Conservation (phyloP, 2,329 filamentous ascomycete genomes). For the Dothiorella sarmentorum region DNA sequence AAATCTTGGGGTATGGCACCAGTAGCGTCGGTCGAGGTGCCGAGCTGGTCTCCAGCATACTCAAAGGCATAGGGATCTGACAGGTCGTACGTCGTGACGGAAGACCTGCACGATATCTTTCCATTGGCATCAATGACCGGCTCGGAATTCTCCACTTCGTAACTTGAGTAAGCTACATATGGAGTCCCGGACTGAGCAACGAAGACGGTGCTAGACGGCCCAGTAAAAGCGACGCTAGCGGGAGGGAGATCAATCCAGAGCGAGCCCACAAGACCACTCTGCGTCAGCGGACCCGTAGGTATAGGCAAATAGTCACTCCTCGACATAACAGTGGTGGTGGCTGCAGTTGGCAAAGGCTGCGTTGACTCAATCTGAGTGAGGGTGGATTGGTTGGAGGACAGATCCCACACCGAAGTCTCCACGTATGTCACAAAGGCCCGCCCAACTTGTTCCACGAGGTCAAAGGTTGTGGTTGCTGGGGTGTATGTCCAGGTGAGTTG, state of each 20-base stretch:
- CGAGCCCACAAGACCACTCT: conserved; percentile 22
- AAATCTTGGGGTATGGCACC: conserved; percentile 37
- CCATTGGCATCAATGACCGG: conserved; percentile 27
- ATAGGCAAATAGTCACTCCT: conserved; percentile 25
- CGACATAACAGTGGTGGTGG: conserved; percentile 30
- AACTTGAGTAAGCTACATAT: conserved; percentile 43
- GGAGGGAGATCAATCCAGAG: conserved; percentile 23
- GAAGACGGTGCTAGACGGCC: conserved; percentile 23
- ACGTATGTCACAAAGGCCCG: conserved; percentile 23
- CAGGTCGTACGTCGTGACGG: conserved; percentile 36
- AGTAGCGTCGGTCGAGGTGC: conserved; percentile 27
- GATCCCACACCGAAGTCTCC: conserved; percentile 17
- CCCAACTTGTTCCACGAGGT: conserved; percentile 30
- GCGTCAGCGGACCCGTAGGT: conserved; percentile 25
- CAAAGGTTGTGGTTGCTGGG: conserved; percentile 29
- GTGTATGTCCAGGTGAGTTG: conserved; percentile 28
- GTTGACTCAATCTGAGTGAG: not conserved
- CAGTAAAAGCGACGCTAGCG: conserved; percentile 25
- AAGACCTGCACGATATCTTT: conserved; percentile 28
- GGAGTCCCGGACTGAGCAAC: conserved; percentile 35
- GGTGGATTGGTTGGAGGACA: conserved; percentile 22
- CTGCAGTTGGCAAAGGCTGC: conserved; percentile 29
- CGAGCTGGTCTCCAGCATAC: conserved; percentile 33
- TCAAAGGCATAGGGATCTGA: conserved; percentile 35
- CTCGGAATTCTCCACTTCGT: conserved; percentile 40